Evolutionary conservation across 352 stramenopile genomes (phyloP), one percentile per base, ranked within the genome.

Genomic region (Blastocystis sp.): DNA sequence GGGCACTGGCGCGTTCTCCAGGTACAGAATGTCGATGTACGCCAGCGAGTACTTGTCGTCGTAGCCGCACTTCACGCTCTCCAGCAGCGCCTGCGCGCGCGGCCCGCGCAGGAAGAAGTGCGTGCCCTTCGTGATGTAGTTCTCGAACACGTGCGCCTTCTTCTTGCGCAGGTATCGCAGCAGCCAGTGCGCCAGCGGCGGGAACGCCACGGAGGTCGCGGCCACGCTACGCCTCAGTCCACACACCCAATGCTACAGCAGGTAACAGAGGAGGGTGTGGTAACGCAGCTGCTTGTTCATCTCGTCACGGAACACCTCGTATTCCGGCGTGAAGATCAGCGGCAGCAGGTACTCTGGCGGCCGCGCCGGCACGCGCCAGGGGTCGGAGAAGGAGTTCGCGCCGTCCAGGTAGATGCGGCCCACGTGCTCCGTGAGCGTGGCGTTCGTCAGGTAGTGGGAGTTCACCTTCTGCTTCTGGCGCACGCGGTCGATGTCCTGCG

Each of bases 21-120:
- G 56, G 38, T 79, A 79, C 5, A 79, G 69, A 2, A 79, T 11
- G 14, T 79, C 69, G 43, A 79, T 79, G 56, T 79, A 79, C n/a
- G 69, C 69, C n/a, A 79, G 34, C 19, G 69, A 79, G 69, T 79
- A 79, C 40, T 79, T 79, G 40, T 79, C 69, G 43, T 79, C 69
- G 56, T 79, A 79, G 10, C 69, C 69, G 56, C 69, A 79, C 48
- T 79, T 79, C 69, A 79, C 69, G 2, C 40, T 62, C n/a, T 79
- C 69, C 28, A 79, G 38, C 28, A 79, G 43, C 34, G 69, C 69
- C 43, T 79, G 69, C 10, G 69, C 69, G 56, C 69, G 69, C 10
- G 69, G 69, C 28, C 69, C 69, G 43, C 69, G 69, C 56, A 79
- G 56, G 69, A 79, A 79, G 43, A 64, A 79, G 56, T 79, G 69